Conservation (phyloP, 108 stramenopile genomes). For the Chaetoceros muelleri region DNA sequence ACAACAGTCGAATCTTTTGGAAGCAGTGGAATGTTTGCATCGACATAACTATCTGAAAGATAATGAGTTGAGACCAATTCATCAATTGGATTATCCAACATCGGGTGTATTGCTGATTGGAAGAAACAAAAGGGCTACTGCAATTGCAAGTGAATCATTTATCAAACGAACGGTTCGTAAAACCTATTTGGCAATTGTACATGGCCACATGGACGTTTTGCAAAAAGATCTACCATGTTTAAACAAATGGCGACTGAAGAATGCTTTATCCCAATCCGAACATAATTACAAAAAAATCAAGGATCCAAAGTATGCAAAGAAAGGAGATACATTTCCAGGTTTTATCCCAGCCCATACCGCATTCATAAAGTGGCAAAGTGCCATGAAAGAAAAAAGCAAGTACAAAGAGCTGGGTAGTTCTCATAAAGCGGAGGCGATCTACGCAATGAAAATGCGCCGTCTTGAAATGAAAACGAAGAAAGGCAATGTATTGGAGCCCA, state of each 20-base stretch:
- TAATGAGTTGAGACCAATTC: constrained; percentile 64
- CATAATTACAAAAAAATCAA: constrained; percentile 27
- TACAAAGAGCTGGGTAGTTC: neutral
- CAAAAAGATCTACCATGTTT: constrained; percentile 15
- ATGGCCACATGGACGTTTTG: constrained; percentile 14
- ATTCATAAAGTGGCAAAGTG: constrained; percentile 4
- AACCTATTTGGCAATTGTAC: constrained; percentile 63
- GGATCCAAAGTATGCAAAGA: constrained; percentile 8
- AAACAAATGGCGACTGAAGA: constrained; percentile 16
- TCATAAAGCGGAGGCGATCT: neutral
- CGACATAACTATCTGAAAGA: constrained; percentile 44
- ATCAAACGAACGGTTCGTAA: constrained; percentile 48
- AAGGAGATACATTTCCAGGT: constrained; percentile 48
- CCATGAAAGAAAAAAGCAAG: constrained; percentile 3
- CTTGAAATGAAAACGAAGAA: constrained; percentile 1
- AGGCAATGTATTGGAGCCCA: constrained; percentile 6
- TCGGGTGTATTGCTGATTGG: constrained; percentile 64
- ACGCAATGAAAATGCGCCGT: neutral
- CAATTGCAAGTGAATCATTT: constrained; percentile 38
- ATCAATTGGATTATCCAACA: constrained; percentile 87
- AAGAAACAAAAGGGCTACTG: constrained; percentile 40
- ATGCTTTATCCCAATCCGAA: constrained; percentile 17
- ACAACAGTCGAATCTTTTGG: constrained; percentile 9
- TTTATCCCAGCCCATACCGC: constrained; percentile 50
- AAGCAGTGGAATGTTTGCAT: constrained; percentile 21